Evolutionary conservation across 2,329 filamentous ascomycete species (phyloP).

Genomic region (Ceratocystis eucalypticola): DNA sequence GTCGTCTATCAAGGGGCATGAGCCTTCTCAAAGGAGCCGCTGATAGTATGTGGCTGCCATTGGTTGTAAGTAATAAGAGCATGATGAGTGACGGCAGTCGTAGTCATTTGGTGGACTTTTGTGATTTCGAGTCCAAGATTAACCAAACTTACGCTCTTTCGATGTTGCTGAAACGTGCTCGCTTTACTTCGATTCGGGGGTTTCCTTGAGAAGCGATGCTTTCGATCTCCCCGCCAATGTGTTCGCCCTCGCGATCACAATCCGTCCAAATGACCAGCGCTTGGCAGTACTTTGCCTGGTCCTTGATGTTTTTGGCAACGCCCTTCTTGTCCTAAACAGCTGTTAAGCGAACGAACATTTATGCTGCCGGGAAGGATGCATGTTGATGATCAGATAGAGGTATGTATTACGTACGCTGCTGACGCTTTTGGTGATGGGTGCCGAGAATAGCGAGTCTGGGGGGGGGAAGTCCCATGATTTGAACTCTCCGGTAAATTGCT

Average conservation of each 20-base stretch:
- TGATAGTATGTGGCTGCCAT: slow-evolving; percentile 61
- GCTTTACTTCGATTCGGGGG: slow-evolving; percentile 58
- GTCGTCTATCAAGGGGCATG: slow-evolving; percentile 64
- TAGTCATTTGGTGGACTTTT: too few species aligned
- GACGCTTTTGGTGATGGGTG: slow-evolving; percentile 56
- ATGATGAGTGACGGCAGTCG: too few species aligned
- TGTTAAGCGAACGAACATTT: slow-evolving; percentile 15
- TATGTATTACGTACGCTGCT: slow-evolving; percentile 39
- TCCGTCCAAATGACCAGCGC: slow-evolving; percentile 96
- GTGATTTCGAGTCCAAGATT: too few species aligned
- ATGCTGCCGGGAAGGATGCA: neutral
- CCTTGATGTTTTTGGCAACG: slow-evolving; percentile 73
- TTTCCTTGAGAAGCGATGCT: slow-evolving; percentile 67
- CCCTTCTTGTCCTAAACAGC: slow-evolving; percentile 54
- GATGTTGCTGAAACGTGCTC: slow-evolving; percentile 90
- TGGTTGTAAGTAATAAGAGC: slow-evolving; percentile 18
- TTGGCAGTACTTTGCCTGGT: slow-evolving; percentile 57
- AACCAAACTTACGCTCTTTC: slow-evolving; percentile 53
- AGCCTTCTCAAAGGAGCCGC: slow-evolving; percentile 56
- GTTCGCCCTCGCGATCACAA: slow-evolving; percentile 93
- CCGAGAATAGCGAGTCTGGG: slow-evolving; percentile 67
- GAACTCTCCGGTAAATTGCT: slow-evolving; percentile 62
- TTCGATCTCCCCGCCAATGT: slow-evolving; percentile 86
- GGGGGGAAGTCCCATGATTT: slow-evolving; percentile 71
- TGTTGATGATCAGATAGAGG: neutral